A percentile compares a stretch with the other conserved stretches of the same genome.
phyloP scores from a whole-genome alignment of 2,329 filamentous ascomycete species.

The Bipolaris bicolor region DNA sequence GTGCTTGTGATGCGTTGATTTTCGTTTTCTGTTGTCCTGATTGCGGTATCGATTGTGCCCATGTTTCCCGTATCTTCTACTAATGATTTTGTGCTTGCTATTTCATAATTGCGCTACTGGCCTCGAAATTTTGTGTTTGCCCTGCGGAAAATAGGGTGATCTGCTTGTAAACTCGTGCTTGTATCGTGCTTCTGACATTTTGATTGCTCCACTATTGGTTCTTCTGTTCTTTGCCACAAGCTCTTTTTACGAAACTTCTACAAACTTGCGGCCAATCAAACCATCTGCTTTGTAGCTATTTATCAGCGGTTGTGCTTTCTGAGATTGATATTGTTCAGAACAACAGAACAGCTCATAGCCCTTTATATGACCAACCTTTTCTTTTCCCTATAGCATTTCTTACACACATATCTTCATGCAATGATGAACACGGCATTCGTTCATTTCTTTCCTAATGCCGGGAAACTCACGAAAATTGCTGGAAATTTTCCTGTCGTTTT shows the following conservation, averaged over 20 bases:
- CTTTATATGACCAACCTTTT: too few species aligned
- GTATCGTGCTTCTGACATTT: neutral
- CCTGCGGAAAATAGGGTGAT: too few species aligned
- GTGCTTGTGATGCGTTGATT: neutral
- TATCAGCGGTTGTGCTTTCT: too few species aligned
- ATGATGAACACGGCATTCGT: too few species aligned
- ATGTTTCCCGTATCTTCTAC: neutral
- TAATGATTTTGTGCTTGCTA: neutral
- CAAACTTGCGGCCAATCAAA: neutral
- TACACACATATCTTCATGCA: too few species aligned
- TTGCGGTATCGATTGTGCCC: neutral
- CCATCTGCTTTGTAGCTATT: neutral
- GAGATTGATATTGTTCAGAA: too few species aligned
- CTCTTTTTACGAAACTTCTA: neutral
- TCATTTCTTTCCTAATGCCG: too few species aligned
- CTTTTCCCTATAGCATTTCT: too few species aligned
- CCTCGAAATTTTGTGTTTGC: neutral
- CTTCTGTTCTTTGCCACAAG: neutral
- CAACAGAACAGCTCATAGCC: too few species aligned
- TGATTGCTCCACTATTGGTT: neutral
- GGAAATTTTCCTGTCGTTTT: too few species aligned
- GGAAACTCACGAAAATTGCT: too few species aligned
- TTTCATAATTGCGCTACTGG: neutral
- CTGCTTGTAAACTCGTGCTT: too few species aligned
- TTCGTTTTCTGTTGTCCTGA: neutral